These are phyloP conservation scores for Poa pratensis DNA, from an alignment of 176 grass and related monocot genomes.

Conservation along the genomic window DNA sequence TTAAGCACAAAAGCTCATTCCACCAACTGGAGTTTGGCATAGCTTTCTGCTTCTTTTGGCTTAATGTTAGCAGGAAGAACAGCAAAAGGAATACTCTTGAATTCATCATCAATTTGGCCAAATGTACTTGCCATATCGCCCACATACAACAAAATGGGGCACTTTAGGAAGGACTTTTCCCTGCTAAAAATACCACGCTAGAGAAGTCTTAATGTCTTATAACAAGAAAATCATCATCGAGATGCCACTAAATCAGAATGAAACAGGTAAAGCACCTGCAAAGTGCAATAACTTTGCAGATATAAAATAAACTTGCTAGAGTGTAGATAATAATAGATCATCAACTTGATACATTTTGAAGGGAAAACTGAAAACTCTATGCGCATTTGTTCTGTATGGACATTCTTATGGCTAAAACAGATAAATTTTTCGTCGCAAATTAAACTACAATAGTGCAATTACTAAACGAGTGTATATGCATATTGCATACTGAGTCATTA, in stretches of 20 bases:
- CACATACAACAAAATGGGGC: conserved; percentile 5
- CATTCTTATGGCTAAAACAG: neutral
- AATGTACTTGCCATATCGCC: conserved; percentile 56
- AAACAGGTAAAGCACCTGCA: conserved; percentile 24
- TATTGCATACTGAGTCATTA: neutral
- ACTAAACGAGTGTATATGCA: neutral
- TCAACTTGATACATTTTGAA: neutral
- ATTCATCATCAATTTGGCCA: conserved; percentile 51
- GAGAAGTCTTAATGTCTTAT: conserved; percentile 43
- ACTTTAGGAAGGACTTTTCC: conserved; percentile 32
- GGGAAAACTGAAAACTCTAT: neutral
- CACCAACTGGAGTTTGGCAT: conserved; percentile 10
- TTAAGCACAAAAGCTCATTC: neutral
- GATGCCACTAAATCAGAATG: neutral
- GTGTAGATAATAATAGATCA: conserved; percentile 7
- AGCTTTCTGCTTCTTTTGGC: conserved; percentile 16
- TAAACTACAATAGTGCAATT: neutral
- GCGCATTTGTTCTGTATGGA: neutral
- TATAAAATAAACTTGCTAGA: neutral
- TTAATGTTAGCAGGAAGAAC: conserved; percentile 29
- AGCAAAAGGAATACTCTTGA: conserved; percentile 46
- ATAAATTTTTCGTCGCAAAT: neutral
- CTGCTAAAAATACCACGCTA: conserved; percentile 51
- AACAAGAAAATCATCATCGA: conserved; percentile 11
- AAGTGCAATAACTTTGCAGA: neutral